Evolutionary conservation across 75 land plant species (phyloP).

Genomic region (Sequoiadendron giganteum): DNA sequence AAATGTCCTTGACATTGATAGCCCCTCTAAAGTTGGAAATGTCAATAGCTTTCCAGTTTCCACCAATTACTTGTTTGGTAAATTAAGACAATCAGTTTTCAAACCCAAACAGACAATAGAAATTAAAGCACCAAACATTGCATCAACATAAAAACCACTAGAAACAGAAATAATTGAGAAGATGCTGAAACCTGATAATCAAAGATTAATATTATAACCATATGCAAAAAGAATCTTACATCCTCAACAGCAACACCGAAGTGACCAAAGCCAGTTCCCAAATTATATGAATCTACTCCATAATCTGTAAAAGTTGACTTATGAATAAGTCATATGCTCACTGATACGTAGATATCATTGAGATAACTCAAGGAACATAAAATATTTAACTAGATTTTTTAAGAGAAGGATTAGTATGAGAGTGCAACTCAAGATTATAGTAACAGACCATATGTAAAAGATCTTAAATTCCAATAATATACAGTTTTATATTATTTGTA

Average conservation of each 20-base stretch:
- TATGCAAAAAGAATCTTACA: slow-evolving; percentile 51
- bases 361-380: neutral
- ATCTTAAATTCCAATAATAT: neutral
- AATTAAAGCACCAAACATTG: neutral
- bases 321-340: neutral
- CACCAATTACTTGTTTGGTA: neutral
- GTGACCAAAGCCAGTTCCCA: slow-evolving; percentile 89
- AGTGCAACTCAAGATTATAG: neutral
- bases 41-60: neutral
- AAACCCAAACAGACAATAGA: neutral
- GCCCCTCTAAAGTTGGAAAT: neutral
- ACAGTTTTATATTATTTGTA: neutral
- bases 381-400: neutral
- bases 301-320: slow-evolving; percentile 56
- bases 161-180: neutral
- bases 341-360: slow-evolving; percentile 1
- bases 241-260: slow-evolving; percentile 87
- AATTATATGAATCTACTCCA: slow-evolving; percentile 78
- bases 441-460: neutral
- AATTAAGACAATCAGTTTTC: neutral
- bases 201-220: neutral
- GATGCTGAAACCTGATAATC: neutral
- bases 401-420: neutral
- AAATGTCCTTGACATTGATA: neutral
- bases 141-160: neutral